Evolutionary conservation across 495 filamentous ascomycete genomes (phyloP).

Genomic region (Patellaria atrata): DNA sequence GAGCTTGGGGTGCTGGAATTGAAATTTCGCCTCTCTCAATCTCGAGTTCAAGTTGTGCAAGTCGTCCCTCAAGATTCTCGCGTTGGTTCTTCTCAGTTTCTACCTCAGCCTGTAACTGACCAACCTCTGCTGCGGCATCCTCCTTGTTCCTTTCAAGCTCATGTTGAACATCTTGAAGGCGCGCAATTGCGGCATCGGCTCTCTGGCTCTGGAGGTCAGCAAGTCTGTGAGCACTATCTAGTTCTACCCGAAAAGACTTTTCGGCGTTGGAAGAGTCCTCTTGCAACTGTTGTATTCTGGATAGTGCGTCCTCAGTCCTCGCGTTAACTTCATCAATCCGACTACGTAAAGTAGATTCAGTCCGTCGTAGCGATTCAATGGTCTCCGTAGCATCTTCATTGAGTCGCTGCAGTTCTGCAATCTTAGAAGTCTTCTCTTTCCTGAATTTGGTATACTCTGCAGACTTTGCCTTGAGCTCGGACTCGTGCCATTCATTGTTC

Average conservation of each 20-base stretch:
- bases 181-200: constrained; percentile 61
- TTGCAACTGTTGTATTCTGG: constrained; percentile 67
- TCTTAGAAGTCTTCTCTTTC: constrained; percentile 81
- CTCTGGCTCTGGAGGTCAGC: constrained; percentile 75
- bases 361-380: constrained; percentile 61
- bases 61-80: constrained; percentile 49
- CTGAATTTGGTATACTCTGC: constrained; percentile 77
- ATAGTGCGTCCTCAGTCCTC: constrained; percentile 71
- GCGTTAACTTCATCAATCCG: constrained; percentile 70
- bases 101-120: constrained; percentile 59
- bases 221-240: constrained; percentile 64
- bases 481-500: constrained; percentile 84
- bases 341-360: constrained; percentile 63
- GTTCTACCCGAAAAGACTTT: constrained; percentile 68
- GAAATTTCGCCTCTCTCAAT: constrained; percentile 55
- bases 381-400: constrained; percentile 69
- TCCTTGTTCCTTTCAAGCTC: constrained; percentile 65
- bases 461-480: constrained; percentile 75
- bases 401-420: constrained; percentile 72
- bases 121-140: constrained; percentile 66
- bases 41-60: constrained; percentile 61
- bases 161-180: constrained; percentile 68
- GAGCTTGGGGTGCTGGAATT: constrained; percentile 29
- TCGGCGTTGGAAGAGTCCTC: constrained; percentile 64
- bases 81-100: constrained; percentile 67